A percentile compares a stretch with the other conserved stretches of the same genome.
Conservation (phyloP, 2,329 filamentous ascomycete genomes). For the Pseudophaeomoniella oleicola region DNA sequence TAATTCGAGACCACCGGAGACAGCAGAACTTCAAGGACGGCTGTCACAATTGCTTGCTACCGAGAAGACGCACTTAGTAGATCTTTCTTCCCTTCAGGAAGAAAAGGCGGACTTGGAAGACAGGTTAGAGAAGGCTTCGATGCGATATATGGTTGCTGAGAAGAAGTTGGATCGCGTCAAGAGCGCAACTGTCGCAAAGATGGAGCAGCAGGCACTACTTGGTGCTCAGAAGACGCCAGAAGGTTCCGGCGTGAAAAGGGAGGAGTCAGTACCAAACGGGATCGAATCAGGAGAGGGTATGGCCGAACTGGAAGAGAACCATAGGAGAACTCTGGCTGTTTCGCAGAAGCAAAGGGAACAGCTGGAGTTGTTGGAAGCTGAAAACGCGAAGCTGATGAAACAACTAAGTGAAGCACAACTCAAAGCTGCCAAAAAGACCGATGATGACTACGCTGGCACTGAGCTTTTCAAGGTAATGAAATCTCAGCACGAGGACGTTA, state of each 20-base stretch:
- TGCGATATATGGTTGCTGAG: constrained; percentile 88
- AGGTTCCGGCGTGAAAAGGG: constrained; percentile 33
- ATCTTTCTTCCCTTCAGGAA: constrained; percentile 57
- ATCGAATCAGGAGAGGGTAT: constrained; percentile 38
- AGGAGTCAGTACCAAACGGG: constrained; percentile 41
- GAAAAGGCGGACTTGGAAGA: constrained; percentile 80
- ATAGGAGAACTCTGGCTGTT: constrained; percentile 63
- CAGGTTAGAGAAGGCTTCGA: constrained; percentile 72
- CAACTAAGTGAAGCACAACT: constrained; percentile 62
- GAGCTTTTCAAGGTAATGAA: constrained; percentile 90
- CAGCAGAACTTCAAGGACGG: constrained; percentile 58
- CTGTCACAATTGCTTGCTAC: constrained; percentile 60
- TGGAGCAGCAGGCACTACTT: constrained; percentile 77
- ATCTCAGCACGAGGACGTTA: constrained; percentile 78
- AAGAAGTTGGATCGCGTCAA: constrained; percentile 83
- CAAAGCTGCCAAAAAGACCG: constrained; percentile 50
- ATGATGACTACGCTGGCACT: constrained; percentile 87
- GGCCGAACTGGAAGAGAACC: constrained; percentile 58
- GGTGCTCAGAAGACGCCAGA: constrained; percentile 38
- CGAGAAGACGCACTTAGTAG: constrained; percentile 67
- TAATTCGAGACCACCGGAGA: constrained; percentile 44
- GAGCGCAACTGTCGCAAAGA: constrained; percentile 76
- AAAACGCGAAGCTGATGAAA: constrained; percentile 60
- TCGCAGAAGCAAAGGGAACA: constrained; percentile 80
- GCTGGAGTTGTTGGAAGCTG: constrained; percentile 60